Base-by-base conservation (phyloP, 805 yeast genomes). In the Yamadazyma scolyti region DNA sequence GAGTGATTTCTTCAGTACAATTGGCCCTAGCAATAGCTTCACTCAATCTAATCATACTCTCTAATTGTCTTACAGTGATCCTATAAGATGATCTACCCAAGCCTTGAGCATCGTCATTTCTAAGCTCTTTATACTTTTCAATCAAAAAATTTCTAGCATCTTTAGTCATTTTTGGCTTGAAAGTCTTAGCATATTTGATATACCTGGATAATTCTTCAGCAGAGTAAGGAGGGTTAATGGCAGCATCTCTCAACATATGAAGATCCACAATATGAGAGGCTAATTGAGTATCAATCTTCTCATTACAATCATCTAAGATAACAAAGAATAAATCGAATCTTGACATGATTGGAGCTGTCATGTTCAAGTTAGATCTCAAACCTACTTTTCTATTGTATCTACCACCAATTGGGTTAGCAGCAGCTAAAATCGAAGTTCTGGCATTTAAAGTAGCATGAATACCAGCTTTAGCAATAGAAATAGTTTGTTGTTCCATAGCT, bases 401-500 rank as follows among this genome's bases (percentile, higher is more conserved):
- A 30, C 98, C 98, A n/a, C 88, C 94, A 35, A 93, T 77, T 14
- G 98, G 98, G 56, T 93, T 93, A 1, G 98, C 98, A n/a, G 98
- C 97, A 0, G 98, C 98, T 29, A 93, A 63, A 47, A 93, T 93
- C 0, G 97, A 87, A 0, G 98, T 87, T 51, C 98, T 75, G 1
- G 98, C 98, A 56, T 93, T 93, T 49, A 93, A 67, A 1, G 98
- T 93, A 2, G 98, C 97, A 52, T 93, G 97, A 42, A 93, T 93
- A 52, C 98, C 98, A 1, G 98, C 98, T 57, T 93, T 93, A 8
- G 98, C 97, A 50, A 93, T 93, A 10, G 97, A 89, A 44, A 93
- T 93, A 0, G 98, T 93, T 60, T 93, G 98, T 63, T 93, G 98
- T 71, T 93, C 98, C 98, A 93, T 93, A 15, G 97, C 98, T 65